These are phyloP conservation scores for Phytopythium montanum DNA, from an alignment of 352 stramenopile genomes.

Conservation along the genomic window DNA sequence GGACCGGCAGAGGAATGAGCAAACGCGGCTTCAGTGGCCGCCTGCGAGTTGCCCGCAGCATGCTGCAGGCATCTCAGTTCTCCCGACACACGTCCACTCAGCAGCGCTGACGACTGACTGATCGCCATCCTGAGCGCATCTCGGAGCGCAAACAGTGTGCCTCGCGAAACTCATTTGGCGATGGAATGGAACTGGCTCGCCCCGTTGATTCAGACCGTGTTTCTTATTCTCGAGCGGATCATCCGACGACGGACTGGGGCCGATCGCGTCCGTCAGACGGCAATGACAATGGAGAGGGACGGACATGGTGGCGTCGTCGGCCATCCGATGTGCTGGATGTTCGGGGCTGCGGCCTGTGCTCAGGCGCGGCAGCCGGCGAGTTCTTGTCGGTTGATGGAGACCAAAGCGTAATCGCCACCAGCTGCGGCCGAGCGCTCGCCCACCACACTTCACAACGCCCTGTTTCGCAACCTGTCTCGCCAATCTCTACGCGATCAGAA, in stretches of 20 bases:
- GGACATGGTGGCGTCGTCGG: neutral
- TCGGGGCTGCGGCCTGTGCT: too few relatives aligned
- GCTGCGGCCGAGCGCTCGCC: neutral
- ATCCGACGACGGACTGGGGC: too few relatives aligned
- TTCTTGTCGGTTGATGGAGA: too few relatives aligned
- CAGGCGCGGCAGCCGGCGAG: too few relatives aligned
- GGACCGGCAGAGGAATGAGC: too few relatives aligned
- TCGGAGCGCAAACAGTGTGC: neutral
- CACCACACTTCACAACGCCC: neutral
- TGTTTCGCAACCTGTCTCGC: neutral
- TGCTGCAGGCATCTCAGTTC: neutral
- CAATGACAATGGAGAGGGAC: neutral
- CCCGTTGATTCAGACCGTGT: neutral
- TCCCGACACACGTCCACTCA: conserved; percentile 1
- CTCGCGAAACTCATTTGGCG: neutral
- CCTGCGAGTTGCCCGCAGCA: neutral
- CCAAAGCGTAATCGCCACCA: too few relatives aligned
- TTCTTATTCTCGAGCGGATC: too few relatives aligned
- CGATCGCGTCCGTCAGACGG: too few relatives aligned
- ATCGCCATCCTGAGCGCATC: conserved; percentile 5
- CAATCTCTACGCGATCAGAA: neutral
- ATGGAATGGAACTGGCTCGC: conserved; percentile 1
- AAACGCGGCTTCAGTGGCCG: neutral
- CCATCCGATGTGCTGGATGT: neutral
- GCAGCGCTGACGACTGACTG: conserved; percentile 5